Conservation (phyloP, 257 asterid species). For the Przewalskia tangutica region DNA sequence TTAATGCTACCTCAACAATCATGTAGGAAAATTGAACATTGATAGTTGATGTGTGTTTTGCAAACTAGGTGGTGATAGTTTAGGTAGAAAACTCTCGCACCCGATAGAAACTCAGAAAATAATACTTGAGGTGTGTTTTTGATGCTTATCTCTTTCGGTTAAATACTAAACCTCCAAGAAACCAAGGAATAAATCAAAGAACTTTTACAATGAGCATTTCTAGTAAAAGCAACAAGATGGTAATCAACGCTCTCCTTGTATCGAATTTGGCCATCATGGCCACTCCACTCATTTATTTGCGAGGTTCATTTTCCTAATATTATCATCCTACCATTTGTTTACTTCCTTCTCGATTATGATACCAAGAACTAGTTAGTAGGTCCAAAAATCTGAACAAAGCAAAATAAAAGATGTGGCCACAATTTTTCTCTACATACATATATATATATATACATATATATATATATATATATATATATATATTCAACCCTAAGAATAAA, state of each 20-base stretch:
- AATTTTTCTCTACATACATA: neutral
- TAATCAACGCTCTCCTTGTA: neutral
- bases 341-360: neutral
- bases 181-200: neutral
- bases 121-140: too few species aligned
- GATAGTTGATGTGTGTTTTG: too few species aligned
- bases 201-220: neutral
- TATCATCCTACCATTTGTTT: neutral
- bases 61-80: too few species aligned
- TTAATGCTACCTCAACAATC: too few species aligned
- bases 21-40: too few species aligned
- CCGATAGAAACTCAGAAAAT: too few species aligned
- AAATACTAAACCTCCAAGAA: neutral
- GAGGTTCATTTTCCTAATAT: neutral
- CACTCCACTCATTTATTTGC: neutral
- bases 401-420: neutral
- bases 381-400: neutral
- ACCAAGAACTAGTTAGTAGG: neutral
- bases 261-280: neutral
- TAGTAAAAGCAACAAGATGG: neutral
- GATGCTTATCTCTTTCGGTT: too few species aligned
- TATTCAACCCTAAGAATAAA: neutral
- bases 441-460: too few species aligned
- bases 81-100: too few species aligned
- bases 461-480: too few species aligned